These are phyloP conservation scores for Aphelidium insulamus DNA, from an alignment of 371 early-diverging fungal genomes.

Conservation along the genomic window DNA sequence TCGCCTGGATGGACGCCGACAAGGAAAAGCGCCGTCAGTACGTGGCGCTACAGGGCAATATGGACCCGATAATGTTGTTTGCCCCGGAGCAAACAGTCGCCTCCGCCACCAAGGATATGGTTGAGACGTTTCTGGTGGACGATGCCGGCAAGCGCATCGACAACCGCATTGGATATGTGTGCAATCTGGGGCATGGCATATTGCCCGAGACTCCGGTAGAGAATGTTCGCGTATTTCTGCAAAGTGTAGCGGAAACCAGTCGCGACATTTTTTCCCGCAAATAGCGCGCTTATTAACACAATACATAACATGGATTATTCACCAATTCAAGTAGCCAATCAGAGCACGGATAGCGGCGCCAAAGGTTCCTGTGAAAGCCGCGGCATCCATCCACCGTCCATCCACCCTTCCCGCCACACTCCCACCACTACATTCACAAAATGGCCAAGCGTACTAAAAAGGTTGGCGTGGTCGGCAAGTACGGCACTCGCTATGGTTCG, in stretches of 20 bases:
- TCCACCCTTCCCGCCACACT: no score
- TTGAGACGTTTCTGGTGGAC: slow-evolving; percentile 47
- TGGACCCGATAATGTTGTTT: slow-evolving; percentile 71
- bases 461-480: slow-evolving; percentile 99
- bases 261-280: no score
- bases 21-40: slow-evolving; percentile 3
- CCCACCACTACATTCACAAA: no score
- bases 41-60: slow-evolving; percentile 76
- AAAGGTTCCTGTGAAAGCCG: no score
- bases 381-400: no score
- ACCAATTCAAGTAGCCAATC: no score
- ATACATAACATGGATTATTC: no score
- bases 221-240: slow-evolving; percentile 38
- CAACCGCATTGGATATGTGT: slow-evolving; percentile 39
- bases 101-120: slow-evolving; percentile 48
- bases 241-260: slow-evolving; percentile 34
- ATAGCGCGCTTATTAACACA: no score
- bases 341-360: no score
- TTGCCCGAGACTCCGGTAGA: slow-evolving; percentile 51
- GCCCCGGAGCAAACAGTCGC: slow-evolving; percentile 49
- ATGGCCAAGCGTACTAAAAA: slow-evolving; percentile 99
- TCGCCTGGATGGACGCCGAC: neutral
- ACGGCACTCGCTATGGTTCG: slow-evolving; percentile 99
- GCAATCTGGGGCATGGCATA: slow-evolving; percentile 92
- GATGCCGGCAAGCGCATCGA: slow-evolving; percentile 3